phyloP scores from a whole-genome alignment of 164 flowering plant species.

The Sedum album region DNA sequence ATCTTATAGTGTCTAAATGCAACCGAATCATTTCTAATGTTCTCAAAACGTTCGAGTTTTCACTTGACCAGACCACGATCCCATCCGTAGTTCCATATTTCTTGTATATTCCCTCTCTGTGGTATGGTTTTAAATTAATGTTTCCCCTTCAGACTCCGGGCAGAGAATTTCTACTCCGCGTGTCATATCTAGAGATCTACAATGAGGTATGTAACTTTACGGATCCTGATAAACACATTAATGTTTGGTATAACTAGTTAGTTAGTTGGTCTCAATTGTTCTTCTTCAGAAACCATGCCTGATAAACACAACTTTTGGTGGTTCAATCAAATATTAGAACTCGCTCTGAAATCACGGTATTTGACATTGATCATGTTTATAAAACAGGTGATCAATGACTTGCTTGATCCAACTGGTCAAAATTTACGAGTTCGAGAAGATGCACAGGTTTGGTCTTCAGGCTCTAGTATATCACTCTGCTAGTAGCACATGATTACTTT shows the following conservation, averaged over 20 bases:
- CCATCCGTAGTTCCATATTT: not conserved
- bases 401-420: constrained; percentile 99
- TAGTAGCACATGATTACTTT: not conserved
- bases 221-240: too few relatives aligned
- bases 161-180: constrained; percentile 87
- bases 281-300: not conserved
- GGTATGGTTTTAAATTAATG: not conserved
- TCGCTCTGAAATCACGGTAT: not conserved
- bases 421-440: constrained; percentile 97
- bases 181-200: constrained; percentile 94
- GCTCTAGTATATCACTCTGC: not conserved
- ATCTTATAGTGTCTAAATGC: not conserved
- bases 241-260: not conserved
- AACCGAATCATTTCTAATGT: not conserved
- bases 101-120: not conserved
- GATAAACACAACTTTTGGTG: not conserved
- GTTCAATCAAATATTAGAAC: not conserved
- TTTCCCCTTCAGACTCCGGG: constrained; percentile 77
- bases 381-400: constrained; percentile 90
- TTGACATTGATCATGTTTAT: constrained; percentile 1
- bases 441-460: constrained; percentile 65
- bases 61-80: not conserved
- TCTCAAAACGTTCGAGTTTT: not conserved
- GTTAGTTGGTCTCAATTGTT: not conserved
- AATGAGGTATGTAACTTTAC: constrained; percentile 61